A percentile compares a stretch with the other conserved stretches of the same genome.
These are phyloP conservation scores for Metschnikowia kofuensis DNA, from an alignment of 805 yeast genomes.

Conservation along the genomic window DNA sequence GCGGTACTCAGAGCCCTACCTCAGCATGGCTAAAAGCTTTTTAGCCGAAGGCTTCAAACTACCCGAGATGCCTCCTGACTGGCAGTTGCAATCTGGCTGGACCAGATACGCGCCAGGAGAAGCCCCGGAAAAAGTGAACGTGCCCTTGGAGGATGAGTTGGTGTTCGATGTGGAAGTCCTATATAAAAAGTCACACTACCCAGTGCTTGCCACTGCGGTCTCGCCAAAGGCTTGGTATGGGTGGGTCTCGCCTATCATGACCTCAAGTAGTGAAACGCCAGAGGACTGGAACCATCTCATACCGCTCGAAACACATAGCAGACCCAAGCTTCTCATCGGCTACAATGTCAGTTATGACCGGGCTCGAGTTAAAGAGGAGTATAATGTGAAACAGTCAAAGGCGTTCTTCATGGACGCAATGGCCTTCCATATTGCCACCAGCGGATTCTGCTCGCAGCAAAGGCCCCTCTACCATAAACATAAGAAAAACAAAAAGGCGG, in stretches of 20 bases:
- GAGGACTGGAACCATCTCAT: slow-evolving; percentile 61
- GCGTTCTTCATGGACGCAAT: slow-evolving; percentile 87
- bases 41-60: slow-evolving; percentile 25
- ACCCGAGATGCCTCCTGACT: slow-evolving; percentile 47
- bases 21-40: slow-evolving; percentile 47
- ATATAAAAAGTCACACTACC: slow-evolving; percentile 69
- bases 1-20: slow-evolving; percentile 57
- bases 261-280: slow-evolving; percentile 26
- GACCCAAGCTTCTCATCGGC: slow-evolving; percentile 70
- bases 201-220: slow-evolving; percentile 79
- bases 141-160: slow-evolving; percentile 68
- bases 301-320: slow-evolving; percentile 57
- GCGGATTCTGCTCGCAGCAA: slow-evolving; percentile 92
- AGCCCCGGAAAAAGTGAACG: slow-evolving; percentile 55
- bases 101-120: slow-evolving; percentile 58
- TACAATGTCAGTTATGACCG: slow-evolving; percentile 91
- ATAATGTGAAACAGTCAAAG: slow-evolving; percentile 59
- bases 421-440: slow-evolving; percentile 86
- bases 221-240: slow-evolving; percentile 83
- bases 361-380: slow-evolving; percentile 82
- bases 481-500: slow-evolving; percentile 35
- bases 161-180: slow-evolving; percentile 90
- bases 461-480: slow-evolving; percentile 72
- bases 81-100: slow-evolving; percentile 79
- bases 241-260: slow-evolving; percentile 88